A percentile compares a stretch with the other conserved stretches of the same genome.
Conservation (phyloP, 176 grass and related monocot genomes). For the Cenchrus fungigraminus region DNA sequence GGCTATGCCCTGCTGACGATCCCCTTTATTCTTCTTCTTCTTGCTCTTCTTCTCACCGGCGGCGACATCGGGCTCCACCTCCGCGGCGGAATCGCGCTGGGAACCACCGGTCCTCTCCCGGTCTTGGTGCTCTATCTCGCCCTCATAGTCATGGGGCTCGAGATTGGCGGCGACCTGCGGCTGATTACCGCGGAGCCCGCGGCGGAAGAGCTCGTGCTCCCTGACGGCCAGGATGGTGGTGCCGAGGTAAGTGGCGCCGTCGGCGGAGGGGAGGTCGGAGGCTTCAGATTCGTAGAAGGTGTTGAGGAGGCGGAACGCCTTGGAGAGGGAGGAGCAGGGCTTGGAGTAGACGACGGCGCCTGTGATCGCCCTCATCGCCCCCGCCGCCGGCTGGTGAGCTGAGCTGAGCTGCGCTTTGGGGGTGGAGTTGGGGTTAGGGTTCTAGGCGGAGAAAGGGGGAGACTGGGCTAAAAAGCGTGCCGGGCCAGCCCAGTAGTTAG, state of each 20-base stretch:
- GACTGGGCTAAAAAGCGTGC: not conserved
- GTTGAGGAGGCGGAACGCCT: not conserved
- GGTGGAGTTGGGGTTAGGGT: constrained; percentile 15
- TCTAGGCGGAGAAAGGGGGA: not conserved
- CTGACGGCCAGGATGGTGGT: not conserved
- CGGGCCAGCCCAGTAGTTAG: not conserved
- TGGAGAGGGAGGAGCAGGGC: not conserved
- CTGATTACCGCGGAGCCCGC: not conserved
- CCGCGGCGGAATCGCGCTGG: not conserved
- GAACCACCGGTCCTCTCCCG: not conserved
- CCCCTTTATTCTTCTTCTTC: constrained; percentile 9
- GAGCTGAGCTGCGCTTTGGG: not conserved
- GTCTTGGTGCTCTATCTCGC: not conserved
- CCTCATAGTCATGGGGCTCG: not conserved
- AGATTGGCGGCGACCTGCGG: not conserved
- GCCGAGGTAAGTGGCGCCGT: constrained; percentile 31
- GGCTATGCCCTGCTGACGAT: not conserved
- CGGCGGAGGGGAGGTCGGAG: constrained; percentile 28
- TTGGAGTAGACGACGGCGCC: constrained; percentile 41
- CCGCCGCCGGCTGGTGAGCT: constrained; percentile 2
- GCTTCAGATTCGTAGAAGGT: not conserved
- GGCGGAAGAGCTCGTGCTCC: not conserved
- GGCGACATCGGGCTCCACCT: not conserved
- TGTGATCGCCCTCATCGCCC: constrained; percentile 49
- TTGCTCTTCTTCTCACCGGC: constrained; percentile 7